phyloP scores from a whole-genome alignment of 441 rosid species.

The Bocquillonia castaneifolia region DNA sequence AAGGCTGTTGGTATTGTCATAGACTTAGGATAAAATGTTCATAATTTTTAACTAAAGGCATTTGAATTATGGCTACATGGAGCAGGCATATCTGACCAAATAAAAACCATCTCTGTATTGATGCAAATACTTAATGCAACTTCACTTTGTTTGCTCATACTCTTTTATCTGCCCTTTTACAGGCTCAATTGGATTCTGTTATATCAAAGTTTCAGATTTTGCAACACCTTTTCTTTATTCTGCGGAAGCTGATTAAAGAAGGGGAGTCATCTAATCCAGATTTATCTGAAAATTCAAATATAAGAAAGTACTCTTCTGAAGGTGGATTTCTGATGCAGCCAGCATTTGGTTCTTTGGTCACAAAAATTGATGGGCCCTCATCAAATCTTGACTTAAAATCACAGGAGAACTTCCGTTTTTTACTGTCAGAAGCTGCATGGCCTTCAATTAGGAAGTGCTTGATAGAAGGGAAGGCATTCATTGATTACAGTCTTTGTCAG shows the following conservation, averaged over 20 bases:
- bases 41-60: background rate
- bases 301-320: constrained; percentile 46
- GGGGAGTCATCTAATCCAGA: constrained; percentile 41
- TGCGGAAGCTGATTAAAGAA: constrained; percentile 71
- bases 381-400: constrained; percentile 38
- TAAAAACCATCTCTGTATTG: background rate
- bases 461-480: constrained; percentile 74
- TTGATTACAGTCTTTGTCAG: constrained; percentile 81
- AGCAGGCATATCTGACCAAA: background rate
- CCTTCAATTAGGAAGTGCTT: constrained; percentile 65
- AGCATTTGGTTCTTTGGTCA: constrained; percentile 37
- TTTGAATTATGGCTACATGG: background rate
- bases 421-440: constrained; percentile 70
- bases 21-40: background rate
- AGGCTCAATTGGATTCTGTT: constrained; percentile 72
- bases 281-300: constrained; percentile 30
- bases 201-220: constrained; percentile 64
- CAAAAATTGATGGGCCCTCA: constrained; percentile 27
- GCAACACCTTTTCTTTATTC: constrained; percentile 81
- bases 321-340: constrained; percentile 93
- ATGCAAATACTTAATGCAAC: background rate
- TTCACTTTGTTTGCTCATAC: constrained; percentile 8
- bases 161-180: constrained; percentile 32
- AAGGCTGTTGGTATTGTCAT: background rate
- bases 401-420: constrained; percentile 45